Base-by-base conservation (phyloP, 192 early-diverging fungal genomes). In the Jimgerdemannia lactiflua region DNA sequence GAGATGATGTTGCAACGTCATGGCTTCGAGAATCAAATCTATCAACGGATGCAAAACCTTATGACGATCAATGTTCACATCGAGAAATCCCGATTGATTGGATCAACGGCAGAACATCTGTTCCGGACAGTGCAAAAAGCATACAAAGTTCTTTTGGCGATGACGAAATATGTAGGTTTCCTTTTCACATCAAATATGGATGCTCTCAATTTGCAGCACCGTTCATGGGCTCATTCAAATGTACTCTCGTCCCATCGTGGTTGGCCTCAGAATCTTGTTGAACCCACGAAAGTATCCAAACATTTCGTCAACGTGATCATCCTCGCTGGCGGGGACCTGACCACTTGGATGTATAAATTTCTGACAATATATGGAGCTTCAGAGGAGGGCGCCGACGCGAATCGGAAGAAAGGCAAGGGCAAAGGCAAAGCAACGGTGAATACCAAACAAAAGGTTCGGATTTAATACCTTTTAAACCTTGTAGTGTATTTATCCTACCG, bases 271-370 rank as follows among this genome's bases (percentile, higher is more conserved):
- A 77, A 78, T 76, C 49, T 78, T 1, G 42, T 39, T 10, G 71
- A 49, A 14, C 72, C 71, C 29, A 29, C 54, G 9, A 70, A 77
- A 2, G 10, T 89, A 11, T 71, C 86, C 0, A 76, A 75, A 65
- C 79, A 80, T 19, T 87, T 89, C 41, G 77, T 82, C 43, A 71
- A 80, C 29, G 75, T 89, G 11, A 84, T 89, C 9, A 74, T 80
- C 54, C 78, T 84, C 39, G 82, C 82, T 3, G 88, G 86, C 2
- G 70, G 67, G 18, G 76, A 79, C 8, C 74, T 91, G 1, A 85
- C 89, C 3, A 79, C 79, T n/a, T 76, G 85, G 59, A 75, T 91
- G 43, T 89, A 91, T 69, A 83, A 78, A 10, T 87, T 87, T 68
- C 67, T 91, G 44, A 80, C 71, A 29, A 64, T 65, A 9, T 77